These are phyloP conservation scores for Boletus tylopilopsis DNA, from an alignment of 768 basidiomycete genomes.

Conservation along the genomic window DNA sequence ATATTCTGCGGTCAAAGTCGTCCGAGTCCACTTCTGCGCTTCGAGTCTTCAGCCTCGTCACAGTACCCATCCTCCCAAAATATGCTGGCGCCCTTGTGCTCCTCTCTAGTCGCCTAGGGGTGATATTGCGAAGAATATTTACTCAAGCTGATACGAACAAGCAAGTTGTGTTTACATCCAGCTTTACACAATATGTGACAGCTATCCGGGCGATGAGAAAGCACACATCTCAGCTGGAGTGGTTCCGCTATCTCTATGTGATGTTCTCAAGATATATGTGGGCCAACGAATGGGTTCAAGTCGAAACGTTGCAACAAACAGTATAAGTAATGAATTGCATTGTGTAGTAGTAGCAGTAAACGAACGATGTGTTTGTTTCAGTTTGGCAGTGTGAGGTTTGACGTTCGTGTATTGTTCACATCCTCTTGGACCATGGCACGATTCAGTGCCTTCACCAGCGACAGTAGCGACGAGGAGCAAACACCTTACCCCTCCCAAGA, in stretches of 20 bases:
- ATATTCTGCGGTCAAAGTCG: slow-evolving; percentile 25
- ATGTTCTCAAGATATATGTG: slow-evolving; percentile 86
- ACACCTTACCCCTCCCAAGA: slow-evolving; percentile 31
- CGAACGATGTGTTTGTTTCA: slow-evolving; percentile 20
- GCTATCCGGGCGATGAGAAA: slow-evolving; percentile 66
- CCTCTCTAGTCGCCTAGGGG: slow-evolving; percentile 44
- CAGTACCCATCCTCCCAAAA: slow-evolving; percentile 54
- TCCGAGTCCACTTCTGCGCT: slow-evolving; percentile 31
- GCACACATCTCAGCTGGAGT: slow-evolving; percentile 75
- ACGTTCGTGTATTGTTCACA: slow-evolving; percentile 18
- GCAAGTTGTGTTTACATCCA: slow-evolving; percentile 49
- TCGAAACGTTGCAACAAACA: slow-evolving; percentile 20
- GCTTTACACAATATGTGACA: slow-evolving; percentile 48
- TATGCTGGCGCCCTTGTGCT: slow-evolving; percentile 58
- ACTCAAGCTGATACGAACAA: background rate
- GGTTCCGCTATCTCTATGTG: slow-evolving; percentile 89
- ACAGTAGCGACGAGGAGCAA: slow-evolving; percentile 51
- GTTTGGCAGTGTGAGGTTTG: slow-evolving; percentile 27
- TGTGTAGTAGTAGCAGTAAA: background rate
- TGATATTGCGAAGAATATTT: slow-evolving; percentile 19
- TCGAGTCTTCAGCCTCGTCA: slow-evolving; percentile 56
- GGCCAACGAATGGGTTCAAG: slow-evolving; percentile 78
- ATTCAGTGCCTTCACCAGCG: slow-evolving; percentile 62
- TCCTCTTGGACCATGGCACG: slow-evolving; percentile 49
- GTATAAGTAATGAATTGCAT: background rate